Conservation (phyloP, 179 eudicot species). For the Gypsophila paniculata region DNA sequence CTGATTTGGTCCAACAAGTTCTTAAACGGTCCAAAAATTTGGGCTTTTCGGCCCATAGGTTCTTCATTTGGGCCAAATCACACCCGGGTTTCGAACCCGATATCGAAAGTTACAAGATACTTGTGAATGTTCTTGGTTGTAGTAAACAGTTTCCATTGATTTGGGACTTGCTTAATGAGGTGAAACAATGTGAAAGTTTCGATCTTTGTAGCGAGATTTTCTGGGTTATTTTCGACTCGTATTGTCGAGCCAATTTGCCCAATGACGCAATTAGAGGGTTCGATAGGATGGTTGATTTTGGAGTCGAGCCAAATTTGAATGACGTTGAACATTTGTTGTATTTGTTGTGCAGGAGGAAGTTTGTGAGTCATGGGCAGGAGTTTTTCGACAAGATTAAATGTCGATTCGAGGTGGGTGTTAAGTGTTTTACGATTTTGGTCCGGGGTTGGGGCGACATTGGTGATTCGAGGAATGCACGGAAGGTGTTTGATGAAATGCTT, state of each 20-base stretch:
- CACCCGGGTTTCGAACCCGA: constrained; percentile 50
- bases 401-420: constrained; percentile 36
- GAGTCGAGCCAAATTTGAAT: constrained; percentile 41
- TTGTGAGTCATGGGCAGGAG: constrained; percentile 43
- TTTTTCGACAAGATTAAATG: constrained; percentile 58
- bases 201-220: constrained; percentile 47
- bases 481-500: constrained; percentile 83
- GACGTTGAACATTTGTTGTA: constrained; percentile 67
- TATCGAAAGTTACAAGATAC: constrained; percentile 44
- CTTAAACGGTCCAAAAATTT: constrained; percentile 70
- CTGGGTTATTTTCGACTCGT: constrained; percentile 60
- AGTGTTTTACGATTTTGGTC: constrained; percentile 70
- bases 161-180: constrained; percentile 63
- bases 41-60: constrained; percentile 74
- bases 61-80: constrained; percentile 68
- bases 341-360: constrained; percentile 43
- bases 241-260: constrained; percentile 62
- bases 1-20: constrained; percentile 58
- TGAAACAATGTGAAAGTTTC: constrained; percentile 36
- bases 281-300: constrained; percentile 63
- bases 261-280: constrained; percentile 71
- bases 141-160: constrained; percentile 71
- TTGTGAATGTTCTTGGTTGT: constrained; percentile 59
- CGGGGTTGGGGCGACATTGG: constrained; percentile 74
- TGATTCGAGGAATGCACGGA: constrained; percentile 35